phyloP scores from a whole-genome alignment of 441 rosid genomes.

The Metrosideros polymorpha region DNA sequence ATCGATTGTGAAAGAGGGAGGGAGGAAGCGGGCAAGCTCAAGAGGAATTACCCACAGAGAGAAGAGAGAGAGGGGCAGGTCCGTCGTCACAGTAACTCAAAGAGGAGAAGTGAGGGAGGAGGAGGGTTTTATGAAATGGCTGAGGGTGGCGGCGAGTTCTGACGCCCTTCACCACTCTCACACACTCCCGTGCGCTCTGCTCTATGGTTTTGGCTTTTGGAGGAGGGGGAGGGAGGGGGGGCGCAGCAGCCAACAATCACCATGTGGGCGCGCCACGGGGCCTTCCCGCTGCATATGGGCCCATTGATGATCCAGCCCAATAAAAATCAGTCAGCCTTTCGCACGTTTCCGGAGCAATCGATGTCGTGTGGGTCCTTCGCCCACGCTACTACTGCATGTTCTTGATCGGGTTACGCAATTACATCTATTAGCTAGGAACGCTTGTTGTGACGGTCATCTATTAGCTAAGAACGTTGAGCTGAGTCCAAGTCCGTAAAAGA shows the following conservation, averaged over 20 bases:
- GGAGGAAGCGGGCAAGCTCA: not conserved
- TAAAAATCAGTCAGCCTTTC: too few relatives aligned
- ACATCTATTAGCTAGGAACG: not conserved
- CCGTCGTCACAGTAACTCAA: not conserved
- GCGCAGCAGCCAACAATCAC: too few relatives aligned
- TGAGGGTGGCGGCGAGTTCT: not conserved
- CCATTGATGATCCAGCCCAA: too few relatives aligned
- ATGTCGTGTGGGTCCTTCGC: not conserved
- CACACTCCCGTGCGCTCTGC: too few relatives aligned
- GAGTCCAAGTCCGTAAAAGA: too few relatives aligned
- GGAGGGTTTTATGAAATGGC: not conserved
- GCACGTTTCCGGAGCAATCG: not conserved
- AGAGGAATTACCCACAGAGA: not conserved
- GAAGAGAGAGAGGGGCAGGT: not conserved
- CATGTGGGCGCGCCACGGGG: too few relatives aligned
- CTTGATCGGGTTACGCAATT: not conserved
- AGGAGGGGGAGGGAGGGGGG: too few relatives aligned
- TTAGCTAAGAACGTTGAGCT: too few relatives aligned
- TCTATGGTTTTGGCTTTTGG: too few relatives aligned
- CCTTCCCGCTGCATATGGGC: too few relatives aligned
- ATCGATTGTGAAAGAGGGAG: not conserved
- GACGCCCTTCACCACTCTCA: too few relatives aligned
- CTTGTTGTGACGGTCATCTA: not conserved
- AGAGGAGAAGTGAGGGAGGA: conserved; percentile 8
- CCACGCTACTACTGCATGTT: not conserved